phyloP scores from a whole-genome alignment of 805 yeast genomes.

The Candida awuae region DNA sequence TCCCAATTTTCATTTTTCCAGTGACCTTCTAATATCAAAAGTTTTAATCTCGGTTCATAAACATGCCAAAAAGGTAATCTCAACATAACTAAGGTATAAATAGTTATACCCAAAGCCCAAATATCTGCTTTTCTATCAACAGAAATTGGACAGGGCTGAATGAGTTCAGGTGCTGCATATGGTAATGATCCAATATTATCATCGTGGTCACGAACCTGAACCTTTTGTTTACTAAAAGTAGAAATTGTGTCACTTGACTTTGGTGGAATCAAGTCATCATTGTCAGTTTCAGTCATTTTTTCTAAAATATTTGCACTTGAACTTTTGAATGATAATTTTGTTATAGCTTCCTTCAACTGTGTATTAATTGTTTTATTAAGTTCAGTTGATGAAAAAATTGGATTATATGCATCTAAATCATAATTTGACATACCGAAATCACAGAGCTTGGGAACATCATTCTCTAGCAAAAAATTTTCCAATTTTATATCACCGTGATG shows the following conservation, averaged over 20 bases:
- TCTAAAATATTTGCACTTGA: constrained; percentile 2
- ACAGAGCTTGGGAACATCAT: constrained; percentile 49
- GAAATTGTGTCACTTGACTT: too few relatives aligned
- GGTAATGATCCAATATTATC: constrained; percentile 73
- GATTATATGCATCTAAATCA: constrained; percentile 4
- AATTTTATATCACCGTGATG: constrained; percentile 81
- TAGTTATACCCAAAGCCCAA: constrained; percentile 84
- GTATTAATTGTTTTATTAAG: background rate
- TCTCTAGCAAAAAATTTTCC: constrained; percentile 68
- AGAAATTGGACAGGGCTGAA: constrained; percentile 50
- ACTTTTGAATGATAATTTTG: background rate
- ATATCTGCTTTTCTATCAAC: constrained; percentile 67
- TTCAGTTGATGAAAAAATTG: background rate
- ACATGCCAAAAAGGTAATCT: constrained; percentile 75
- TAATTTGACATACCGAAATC: constrained; percentile 78
- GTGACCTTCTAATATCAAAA: constrained; percentile 61
- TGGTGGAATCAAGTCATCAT: too few relatives aligned
- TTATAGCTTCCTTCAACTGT: constrained; percentile 10
- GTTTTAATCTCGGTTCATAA: constrained; percentile 72
- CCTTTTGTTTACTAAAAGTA: too few relatives aligned
- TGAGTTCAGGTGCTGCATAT: constrained; percentile 83
- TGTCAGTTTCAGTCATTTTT: background rate
- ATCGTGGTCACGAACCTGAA: too few relatives aligned
- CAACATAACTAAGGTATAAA: constrained; percentile 67
- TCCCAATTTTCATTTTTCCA: constrained; percentile 12